Conservation (phyloP, 1,284 basidiomycete genomes). For the Fereydounia khargensis region DNA sequence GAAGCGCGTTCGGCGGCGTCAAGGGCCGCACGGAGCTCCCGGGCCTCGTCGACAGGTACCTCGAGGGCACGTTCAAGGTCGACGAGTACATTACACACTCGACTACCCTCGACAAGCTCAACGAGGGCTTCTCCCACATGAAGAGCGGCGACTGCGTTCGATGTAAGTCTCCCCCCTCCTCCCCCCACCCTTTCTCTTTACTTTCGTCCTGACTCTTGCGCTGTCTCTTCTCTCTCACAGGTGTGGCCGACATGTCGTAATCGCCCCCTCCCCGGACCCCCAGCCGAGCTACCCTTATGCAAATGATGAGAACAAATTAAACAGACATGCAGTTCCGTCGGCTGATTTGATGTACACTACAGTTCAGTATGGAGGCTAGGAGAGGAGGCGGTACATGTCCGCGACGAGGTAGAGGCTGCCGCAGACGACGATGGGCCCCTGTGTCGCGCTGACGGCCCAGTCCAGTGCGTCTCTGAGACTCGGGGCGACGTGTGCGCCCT, state of each 20-base stretch:
- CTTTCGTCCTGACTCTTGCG: background rate
- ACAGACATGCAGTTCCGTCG: conserved; percentile 2
- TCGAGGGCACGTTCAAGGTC: conserved; percentile 55
- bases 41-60: conserved; percentile 52
- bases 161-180: conserved; percentile 59
- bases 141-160: conserved; percentile 89
- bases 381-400: conserved; percentile 38
- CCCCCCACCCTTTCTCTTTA: background rate
- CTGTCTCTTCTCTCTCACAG: background rate
- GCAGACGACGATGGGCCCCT: conserved; percentile 35
- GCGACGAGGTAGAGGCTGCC: conserved; percentile 53
- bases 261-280: no score
- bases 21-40: conserved; percentile 84
- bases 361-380: no score
- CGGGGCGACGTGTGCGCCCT: no score
- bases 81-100: conserved; percentile 60
- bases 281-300: no score
- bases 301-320: no score
- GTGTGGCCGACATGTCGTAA: background rate
- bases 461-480: conserved; percentile 21
- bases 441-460: conserved; percentile 9
- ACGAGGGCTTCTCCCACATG: conserved; percentile 90
- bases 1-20: conserved; percentile 93
- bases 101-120: conserved; percentile 70
- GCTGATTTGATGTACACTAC: no score